phyloP scores from a whole-genome alignment of 2,329 filamentous ascomycete species.

The Calonectria pteridis region DNA sequence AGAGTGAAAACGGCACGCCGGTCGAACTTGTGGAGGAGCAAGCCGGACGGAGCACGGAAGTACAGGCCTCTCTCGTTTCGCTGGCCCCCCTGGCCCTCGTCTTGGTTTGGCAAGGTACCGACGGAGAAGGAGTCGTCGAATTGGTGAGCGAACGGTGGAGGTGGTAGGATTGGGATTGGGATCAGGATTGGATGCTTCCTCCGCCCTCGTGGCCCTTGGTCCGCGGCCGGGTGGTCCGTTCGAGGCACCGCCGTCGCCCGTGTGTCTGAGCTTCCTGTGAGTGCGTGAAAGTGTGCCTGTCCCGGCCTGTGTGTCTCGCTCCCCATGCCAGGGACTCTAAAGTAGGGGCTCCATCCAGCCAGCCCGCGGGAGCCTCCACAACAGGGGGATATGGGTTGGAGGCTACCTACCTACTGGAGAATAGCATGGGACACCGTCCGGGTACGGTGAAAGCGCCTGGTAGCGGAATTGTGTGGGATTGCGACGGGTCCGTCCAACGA shows the following conservation, averaged over 20 bases:
- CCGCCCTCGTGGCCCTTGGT: slow-evolving; percentile 18
- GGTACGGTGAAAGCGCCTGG: slow-evolving; percentile 13
- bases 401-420: slow-evolving; percentile 5
- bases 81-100: slow-evolving; percentile 20
- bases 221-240: slow-evolving; percentile 19
- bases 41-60: slow-evolving; percentile 2
- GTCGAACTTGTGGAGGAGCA: slow-evolving; percentile 21
- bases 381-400: not conserved
- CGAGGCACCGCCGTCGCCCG: slow-evolving; percentile 6
- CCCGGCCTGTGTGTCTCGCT: not conserved
- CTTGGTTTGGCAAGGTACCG: slow-evolving; percentile 19
- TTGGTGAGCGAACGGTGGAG: slow-evolving; percentile 26
- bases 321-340: slow-evolving; percentile 2
- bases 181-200: slow-evolving; percentile 26
- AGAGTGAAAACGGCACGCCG: slow-evolving; percentile 20
- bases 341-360: slow-evolving; percentile 18
- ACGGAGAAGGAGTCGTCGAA: not conserved
- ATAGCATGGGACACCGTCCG: slow-evolving; percentile 11
- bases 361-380: slow-evolving; percentile 6
- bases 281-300: slow-evolving; percentile 7
- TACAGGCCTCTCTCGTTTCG: slow-evolving; percentile 22
- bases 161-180: slow-evolving; percentile 23
- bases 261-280: slow-evolving; percentile 20
- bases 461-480: slow-evolving; percentile 26
- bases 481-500: slow-evolving; percentile 33